Conservation (phyloP, 2,329 filamentous ascomycete genomes). For the Alternaria alternata region DNA sequence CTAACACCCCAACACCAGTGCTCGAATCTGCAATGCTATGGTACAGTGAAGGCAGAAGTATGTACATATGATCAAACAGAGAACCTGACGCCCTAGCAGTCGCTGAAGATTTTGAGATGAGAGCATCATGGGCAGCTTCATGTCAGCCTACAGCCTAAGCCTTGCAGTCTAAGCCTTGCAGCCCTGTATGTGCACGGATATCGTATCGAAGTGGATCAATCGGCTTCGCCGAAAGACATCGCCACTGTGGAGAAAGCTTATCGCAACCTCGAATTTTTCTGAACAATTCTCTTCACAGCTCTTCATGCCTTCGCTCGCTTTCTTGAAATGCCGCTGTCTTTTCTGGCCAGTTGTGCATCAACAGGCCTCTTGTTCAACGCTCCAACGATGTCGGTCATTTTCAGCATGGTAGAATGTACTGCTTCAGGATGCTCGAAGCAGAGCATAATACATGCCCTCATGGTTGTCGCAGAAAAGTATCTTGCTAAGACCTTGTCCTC, state of each 20-base stretch:
- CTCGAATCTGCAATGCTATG: neutral
- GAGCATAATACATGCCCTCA: constrained; percentile 44
- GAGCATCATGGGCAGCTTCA: neutral
- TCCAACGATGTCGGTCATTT: constrained; percentile 38
- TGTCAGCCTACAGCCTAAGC: neutral
- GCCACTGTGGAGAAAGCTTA: constrained; percentile 28
- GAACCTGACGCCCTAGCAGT: neutral
- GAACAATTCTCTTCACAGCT: neutral
- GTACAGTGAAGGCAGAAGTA: neutral
- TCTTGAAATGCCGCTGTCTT: constrained; percentile 13
- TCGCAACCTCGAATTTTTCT: constrained; percentile 15
- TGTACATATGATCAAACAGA: neutral
- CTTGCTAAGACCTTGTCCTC: constrained; percentile 32
- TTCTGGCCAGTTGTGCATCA: constrained; percentile 2
- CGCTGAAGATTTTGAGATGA: neutral
- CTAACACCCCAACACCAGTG: neutral
- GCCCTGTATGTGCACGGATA: constrained; percentile 15
- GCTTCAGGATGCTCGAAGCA: constrained; percentile 49
- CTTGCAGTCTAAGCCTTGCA: neutral
- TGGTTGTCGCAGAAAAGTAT: constrained; percentile 44
- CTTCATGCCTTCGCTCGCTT: constrained; percentile 20
- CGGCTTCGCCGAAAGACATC: constrained; percentile 18
- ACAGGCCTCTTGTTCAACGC: constrained; percentile 11
- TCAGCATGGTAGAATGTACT: constrained; percentile 38
- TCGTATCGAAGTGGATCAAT: neutral